Evolutionary conservation across 179 eudicot species (phyloP).

Genomic region (Amaranthus tricolor): DNA sequence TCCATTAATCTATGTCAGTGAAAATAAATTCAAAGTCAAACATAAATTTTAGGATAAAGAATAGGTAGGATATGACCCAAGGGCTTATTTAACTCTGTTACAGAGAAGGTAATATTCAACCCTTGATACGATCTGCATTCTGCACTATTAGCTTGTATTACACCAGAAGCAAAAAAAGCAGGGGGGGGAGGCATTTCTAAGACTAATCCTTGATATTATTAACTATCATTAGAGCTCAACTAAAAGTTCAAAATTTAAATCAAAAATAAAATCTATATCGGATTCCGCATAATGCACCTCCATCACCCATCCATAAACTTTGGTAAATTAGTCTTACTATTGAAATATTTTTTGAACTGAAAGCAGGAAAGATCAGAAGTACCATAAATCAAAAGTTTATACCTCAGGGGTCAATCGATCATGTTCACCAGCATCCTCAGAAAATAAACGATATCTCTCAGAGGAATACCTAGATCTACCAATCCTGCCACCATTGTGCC

Average conservation of each 20-base stretch:
- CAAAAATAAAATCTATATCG: neutral
- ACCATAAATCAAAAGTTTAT: constrained; percentile 3
- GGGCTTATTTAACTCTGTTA: no score
- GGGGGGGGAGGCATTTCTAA: no score
- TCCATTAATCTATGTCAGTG: neutral
- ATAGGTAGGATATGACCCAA: neutral
- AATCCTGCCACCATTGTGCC: constrained; percentile 59
- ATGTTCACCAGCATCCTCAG: constrained; percentile 44
- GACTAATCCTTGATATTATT: neutral
- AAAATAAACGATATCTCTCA: constrained; percentile 56
- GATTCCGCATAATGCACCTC: neutral
- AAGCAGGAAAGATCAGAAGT: neutral
- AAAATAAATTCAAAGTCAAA: neutral
- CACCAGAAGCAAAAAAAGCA: no score
- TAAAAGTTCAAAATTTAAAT: neutral
- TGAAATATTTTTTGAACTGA: neutral
- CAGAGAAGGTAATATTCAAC: no score
- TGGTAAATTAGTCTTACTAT: neutral
- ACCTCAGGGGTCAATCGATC: constrained; percentile 68
- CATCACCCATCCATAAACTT: neutral
- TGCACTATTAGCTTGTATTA: no score
- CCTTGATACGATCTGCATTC: no score
- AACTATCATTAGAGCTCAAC: neutral
- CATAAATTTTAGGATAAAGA: neutral
- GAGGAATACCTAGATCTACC: constrained; percentile 56